Base-by-base conservation (phyloP, 805 yeast species). In the Saccharomycodes ludwigii region DNA sequence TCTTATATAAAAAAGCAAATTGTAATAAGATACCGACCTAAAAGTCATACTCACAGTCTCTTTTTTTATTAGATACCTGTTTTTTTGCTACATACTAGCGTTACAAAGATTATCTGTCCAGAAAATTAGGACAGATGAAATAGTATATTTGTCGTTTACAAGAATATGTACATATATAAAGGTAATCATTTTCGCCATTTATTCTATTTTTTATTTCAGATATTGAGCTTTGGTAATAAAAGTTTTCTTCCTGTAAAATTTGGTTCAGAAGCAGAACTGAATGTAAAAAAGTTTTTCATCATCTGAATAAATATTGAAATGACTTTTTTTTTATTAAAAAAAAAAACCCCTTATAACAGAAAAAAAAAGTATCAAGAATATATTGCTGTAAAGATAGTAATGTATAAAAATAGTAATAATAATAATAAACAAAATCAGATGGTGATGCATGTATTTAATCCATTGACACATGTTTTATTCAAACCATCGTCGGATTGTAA, bases 261-360 rank as follows among this genome's bases (percentile, higher is more conserved):
- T 65, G 71, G 70, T 67, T 83, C 95, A 83, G 95, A 83, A 83
- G 95, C 95, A 83, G 95, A 83, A 83, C 95, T 83, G 95, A 80
- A 68, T 43, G 40, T 32, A 55, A 47, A 44, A 49, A 50, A 46
- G 57, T 60, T 59, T 69, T 57, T 76, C 85, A 77, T 77, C 85
- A 75, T 62, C 39, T 44, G 46, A 60, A 46, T 42, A 25, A n/a
- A n/a, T n/a, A n/a, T n/a, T n/a, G n/a, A n/a, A n/a, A n/a, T n/a
- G n/a, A n/a, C n/a, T n/a, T n/a, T n/a, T n/a, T n/a, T 21, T 27
- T 4, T 12, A 14, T n/a, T 15, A 7, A 9, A 16, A 20, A 22
- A 17, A 24, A 22, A 21, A 20, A 23, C 23, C 20, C 12, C 15
- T 23, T 18, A 24, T n/a, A 12, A 18, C 14, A 11, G 23, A 24